phyloP scores from a whole-genome alignment of 257 asterid species.

The Fraxinus excelsior region DNA sequence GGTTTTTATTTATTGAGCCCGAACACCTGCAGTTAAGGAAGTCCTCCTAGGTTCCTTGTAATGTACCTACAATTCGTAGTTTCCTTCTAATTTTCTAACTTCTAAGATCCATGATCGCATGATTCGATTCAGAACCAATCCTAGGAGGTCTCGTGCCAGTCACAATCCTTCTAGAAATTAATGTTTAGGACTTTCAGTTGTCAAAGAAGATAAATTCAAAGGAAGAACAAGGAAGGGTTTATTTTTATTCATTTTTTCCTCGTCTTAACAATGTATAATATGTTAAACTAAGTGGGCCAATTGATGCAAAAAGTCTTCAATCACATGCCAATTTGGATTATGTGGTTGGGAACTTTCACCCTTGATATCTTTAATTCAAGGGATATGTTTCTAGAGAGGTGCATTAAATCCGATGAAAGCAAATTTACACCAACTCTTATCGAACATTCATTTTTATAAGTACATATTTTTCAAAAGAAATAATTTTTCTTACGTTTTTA shows the following conservation, averaged over 20 bases:
- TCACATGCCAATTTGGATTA: neutral
- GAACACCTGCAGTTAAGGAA: neutral
- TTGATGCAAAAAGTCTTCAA: neutral
- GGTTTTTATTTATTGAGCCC: neutral
- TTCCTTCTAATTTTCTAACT: neutral
- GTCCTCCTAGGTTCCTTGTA: neutral
- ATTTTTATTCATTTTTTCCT: no score
- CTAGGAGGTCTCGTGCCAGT: neutral
- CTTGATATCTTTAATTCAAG: neutral
- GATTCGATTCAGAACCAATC: neutral
- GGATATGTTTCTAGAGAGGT: neutral
- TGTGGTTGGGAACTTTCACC: neutral
- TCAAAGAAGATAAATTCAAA: neutral
- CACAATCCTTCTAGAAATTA: neutral
- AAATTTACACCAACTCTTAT: neutral
- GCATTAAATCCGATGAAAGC: neutral
- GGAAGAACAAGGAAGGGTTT: neutral
- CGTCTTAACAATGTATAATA: no score
- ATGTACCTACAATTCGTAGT: neutral
- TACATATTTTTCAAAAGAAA: no score
- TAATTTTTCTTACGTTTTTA: no score
- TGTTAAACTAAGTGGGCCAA: neutral
- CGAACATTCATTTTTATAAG: no score
- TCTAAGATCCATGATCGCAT: neutral
- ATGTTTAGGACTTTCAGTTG: neutral